Base-by-base conservation (phyloP, 2,329 filamentous ascomycete species). In the Chaetothyriales sp. region DNA sequence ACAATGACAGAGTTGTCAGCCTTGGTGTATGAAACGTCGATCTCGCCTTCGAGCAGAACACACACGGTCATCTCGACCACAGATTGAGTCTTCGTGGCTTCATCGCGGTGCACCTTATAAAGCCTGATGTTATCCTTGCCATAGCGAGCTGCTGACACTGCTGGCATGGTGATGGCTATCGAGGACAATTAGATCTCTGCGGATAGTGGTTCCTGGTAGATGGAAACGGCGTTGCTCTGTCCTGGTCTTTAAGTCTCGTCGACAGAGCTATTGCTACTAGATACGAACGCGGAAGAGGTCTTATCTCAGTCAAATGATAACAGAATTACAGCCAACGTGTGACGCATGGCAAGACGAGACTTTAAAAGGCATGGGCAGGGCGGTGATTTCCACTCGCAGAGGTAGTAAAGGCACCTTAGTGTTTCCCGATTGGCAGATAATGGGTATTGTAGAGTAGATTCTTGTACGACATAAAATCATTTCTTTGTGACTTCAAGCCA, bases 1-100 rank as follows among this genome's bases (percentile, higher is more conserved):
- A 98, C 90, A 53, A 98, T 80, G 58, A 93, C 86, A 62, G 83
- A 85, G 76, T 98, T 98, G 73, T 98, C 89, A 61, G 87, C 90
- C 64, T 78, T 69, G 55, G 90, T 98, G 76, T 95, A 98, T 57
- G 84, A 86, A 51, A 74, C 79, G 50, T 92, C 86, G 61, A 98
- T 95, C 53, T 88, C 84, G 60, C 92, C 92, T 73, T 96, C 88
- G 26, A 98, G 79, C 48, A 96, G 76, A 56, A 88, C 87, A 71
- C 86, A 86, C 61, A 98, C 85, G 43, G 88, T 95, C 83, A 95
- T 93, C 70, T 98, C 92, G 43, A 84, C 84, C 60, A 96, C 86
- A 6, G 82, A 84, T 69, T 98, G 90, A 19, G 80, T 74, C 51
- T 84, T 84, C 18, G 84, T 83, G 62, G 80, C 73, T 64, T 80